Base-by-base conservation (phyloP, 2,329 filamentous ascomycete species). In the Colletotrichum magnum region DNA sequence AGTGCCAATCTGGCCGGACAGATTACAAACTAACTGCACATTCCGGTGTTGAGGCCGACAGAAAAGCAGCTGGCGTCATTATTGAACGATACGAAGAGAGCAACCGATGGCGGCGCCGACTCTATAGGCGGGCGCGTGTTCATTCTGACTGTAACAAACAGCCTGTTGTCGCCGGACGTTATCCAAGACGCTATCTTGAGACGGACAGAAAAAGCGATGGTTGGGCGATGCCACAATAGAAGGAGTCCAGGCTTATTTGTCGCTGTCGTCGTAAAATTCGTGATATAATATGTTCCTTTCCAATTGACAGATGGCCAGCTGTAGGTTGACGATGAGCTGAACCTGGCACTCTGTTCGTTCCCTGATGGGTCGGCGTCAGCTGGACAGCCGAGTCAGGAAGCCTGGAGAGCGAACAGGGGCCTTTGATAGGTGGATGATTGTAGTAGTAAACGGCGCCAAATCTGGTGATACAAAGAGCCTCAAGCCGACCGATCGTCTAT, bases 121-220 rank as follows among this genome's bases (percentile, higher is more conserved):
- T 97, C 94, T 77, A 98, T 94, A 65, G 93, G 89, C 60, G 92
- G 93, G 68, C 95, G 89, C 51, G 94, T 97, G 79, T 98, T 96
- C 96, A 98, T 99, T 61, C 70, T 84, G 77, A 36, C 32, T 21
- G 32, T 48, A n/a, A 39, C 53, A n/a, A 39, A 24, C 21, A 24
- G 21, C 21, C 21, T 24, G 21, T 24, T 24, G 21, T 24, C 21
- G 21, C 21, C 21, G 21, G 21, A 2, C 2, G 21, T 24, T 24
- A 24, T 24, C 21, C 21, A 36, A 10, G 32, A 36, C 32, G 7
- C 10, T 36, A 36, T 36, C 32, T 36, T 36, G 32, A 10, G 32
- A 10, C 32, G 10, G 32, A 36, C 32, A 10, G 7, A 24, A 24
- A 24, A 24, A 18, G 54, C n/a, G 53, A 53, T 43, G 53, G 52